A percentile compares a stretch with the other conserved stretches of the same genome.
phyloP scores from a whole-genome alignment of 139 green algal species.

The Coccomyxa sp. region DNA sequence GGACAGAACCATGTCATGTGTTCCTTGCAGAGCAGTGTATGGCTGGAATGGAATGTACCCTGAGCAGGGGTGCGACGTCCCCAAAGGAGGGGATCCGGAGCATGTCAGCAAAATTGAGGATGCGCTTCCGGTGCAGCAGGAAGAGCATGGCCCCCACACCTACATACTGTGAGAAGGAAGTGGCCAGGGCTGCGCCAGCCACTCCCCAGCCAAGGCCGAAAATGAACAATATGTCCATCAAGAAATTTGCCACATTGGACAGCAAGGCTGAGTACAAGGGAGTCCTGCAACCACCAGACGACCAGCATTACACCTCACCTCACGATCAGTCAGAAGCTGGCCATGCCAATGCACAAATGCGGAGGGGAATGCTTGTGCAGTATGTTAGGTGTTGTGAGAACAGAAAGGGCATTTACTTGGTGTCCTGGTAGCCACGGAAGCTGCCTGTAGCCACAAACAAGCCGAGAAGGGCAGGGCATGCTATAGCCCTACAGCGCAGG shows the following conservation, averaged over 20 bases:
- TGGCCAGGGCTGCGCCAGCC: slow-evolving; percentile 21
- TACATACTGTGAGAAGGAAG: slow-evolving; percentile 13
- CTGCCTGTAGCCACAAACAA: slow-evolving; percentile 24
- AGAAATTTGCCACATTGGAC: slow-evolving; percentile 22
- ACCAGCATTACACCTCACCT: no score
- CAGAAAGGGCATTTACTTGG: slow-evolving; percentile 10
- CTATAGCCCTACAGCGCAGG: slow-evolving; percentile 21
- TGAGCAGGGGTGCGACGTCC: slow-evolving; percentile 4
- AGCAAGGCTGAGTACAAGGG: slow-evolving; percentile 14
- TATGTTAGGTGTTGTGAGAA: background rate
- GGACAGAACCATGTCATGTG: no score
- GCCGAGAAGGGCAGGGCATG: slow-evolving; percentile 8
- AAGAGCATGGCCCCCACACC: slow-evolving; percentile 15
- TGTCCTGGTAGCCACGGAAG: slow-evolving; percentile 26
- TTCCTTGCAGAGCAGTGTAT: background rate
- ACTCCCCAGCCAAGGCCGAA: slow-evolving; percentile 23
- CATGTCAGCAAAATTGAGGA: slow-evolving; percentile 15
- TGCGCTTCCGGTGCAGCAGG: slow-evolving; percentile 10
- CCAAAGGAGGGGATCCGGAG: background rate
- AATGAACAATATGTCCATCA: slow-evolving; percentile 19
- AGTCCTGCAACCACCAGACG: slow-evolving; percentile 10
- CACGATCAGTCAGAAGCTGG: background rate
- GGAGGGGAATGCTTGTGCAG: background rate
- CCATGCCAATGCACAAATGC: background rate
- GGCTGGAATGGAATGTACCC: background rate